Percentiles rank a stretch among this genome's conserved stretches.
Evolutionary conservation across 495 filamentous ascomycete genomes (phyloP).

Genomic region (Hypoxylon fragiforme): DNA sequence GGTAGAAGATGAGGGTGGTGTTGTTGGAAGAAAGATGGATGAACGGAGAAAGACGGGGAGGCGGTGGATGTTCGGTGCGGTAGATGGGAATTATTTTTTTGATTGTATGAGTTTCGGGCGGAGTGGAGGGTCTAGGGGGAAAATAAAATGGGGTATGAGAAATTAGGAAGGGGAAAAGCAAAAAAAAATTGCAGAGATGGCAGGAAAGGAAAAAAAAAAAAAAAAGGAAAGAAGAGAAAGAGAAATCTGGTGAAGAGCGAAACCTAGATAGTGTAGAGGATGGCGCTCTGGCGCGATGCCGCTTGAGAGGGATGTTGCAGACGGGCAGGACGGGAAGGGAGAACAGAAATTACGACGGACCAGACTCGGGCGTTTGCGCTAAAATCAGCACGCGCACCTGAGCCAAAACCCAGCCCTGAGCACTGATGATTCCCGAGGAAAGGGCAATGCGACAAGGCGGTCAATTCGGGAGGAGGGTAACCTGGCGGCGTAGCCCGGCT

Average conservation of each 20-base stretch:
- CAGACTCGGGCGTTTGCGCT: constrained; percentile 37
- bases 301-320: constrained; percentile 33
- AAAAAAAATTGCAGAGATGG: not conserved
- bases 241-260: constrained; percentile 8
- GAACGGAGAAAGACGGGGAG: constrained; percentile 40
- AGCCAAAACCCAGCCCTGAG: constrained; percentile 25
- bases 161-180: constrained; percentile 2
- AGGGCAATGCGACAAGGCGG: constrained; percentile 34
- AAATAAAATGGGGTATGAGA: constrained; percentile 8
- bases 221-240: not conserved
- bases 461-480: constrained; percentile 31
- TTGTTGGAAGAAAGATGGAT: constrained; percentile 24
- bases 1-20: constrained; percentile 22
- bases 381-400: constrained; percentile 37
- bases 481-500: constrained; percentile 32
- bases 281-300: constrained; percentile 34
- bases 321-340: constrained; percentile 33
- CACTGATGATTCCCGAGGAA: constrained; percentile 34
- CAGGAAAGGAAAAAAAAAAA: constrained; percentile 1
- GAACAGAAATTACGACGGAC: constrained; percentile 30
- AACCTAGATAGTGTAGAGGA: too few species aligned
- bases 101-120: constrained; percentile 29
- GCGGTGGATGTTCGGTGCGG: constrained; percentile 40
- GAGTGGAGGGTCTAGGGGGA: constrained; percentile 24
- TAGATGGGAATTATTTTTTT: constrained; percentile 37